Percentiles rank a stretch among this genome's conserved stretches.
These are phyloP conservation scores for Scytalidium sp. DNA, from an alignment of 2,329 filamentous ascomycete genomes.

Conservation along the genomic window DNA sequence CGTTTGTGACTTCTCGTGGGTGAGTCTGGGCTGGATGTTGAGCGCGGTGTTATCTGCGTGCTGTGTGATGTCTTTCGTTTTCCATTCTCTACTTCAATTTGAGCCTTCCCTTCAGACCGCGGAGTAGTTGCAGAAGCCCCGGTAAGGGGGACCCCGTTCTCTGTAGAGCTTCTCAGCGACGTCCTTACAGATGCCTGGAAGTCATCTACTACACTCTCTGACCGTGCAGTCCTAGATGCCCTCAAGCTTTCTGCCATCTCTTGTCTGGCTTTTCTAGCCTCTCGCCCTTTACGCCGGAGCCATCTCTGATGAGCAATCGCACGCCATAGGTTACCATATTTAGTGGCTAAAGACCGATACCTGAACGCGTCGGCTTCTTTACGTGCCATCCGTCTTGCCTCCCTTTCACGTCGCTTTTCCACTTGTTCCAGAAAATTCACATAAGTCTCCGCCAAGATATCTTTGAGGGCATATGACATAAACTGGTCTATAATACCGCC, in stretches of 20 bases:
- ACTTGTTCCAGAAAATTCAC: neutral
- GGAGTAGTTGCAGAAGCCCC: neutral
- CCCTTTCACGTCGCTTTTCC: slow-evolving; percentile 15
- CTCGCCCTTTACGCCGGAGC: slow-evolving; percentile 24
- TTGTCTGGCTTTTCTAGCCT: slow-evolving; percentile 22
- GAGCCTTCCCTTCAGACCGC: neutral
- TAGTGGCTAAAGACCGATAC: slow-evolving; percentile 21
- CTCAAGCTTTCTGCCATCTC: slow-evolving; percentile 24
- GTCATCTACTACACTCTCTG: slow-evolving; percentile 26
- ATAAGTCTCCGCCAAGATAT: slow-evolving; percentile 14
- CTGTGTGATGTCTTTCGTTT: neutral
- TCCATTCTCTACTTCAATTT: neutral
- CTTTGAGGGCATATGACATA: slow-evolving; percentile 17
- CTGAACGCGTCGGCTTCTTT: slow-evolving; percentile 23
- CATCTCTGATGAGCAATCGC: slow-evolving; percentile 17
- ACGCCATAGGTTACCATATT: slow-evolving; percentile 26
- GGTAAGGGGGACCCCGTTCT: neutral
- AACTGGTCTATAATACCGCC: slow-evolving; percentile 31
- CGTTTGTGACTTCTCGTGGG: slow-evolving; percentile 17
- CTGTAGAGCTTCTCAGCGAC: neutral
- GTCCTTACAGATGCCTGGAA: slow-evolving; percentile 21
- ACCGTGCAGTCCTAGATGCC: slow-evolving; percentile 19
- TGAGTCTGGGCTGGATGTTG: slow-evolving; percentile 10
- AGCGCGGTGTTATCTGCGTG: slow-evolving; percentile 12
- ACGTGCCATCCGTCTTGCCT: slow-evolving; percentile 8